Evolutionary conservation across 441 rosid genomes (phyloP).

Genomic region (Populus hybrid): DNA sequence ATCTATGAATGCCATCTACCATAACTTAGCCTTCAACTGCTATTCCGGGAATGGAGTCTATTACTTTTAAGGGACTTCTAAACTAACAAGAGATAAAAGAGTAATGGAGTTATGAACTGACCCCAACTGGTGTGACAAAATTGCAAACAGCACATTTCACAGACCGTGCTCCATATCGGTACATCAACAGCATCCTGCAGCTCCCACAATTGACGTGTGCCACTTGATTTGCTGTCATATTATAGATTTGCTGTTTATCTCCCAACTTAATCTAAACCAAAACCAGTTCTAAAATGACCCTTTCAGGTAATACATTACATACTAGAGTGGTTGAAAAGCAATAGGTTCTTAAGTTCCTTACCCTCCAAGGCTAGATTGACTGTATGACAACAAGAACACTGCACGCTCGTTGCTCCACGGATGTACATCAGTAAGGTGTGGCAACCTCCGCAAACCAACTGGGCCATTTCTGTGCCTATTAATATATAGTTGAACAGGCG

Average conservation of each 20-base stretch:
- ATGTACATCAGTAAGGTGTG: conserved; percentile 95
- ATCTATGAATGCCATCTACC: background rate
- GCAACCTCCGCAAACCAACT: conserved; percentile 97
- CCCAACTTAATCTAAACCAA: background rate
- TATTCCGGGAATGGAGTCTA: background rate
- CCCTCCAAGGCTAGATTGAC: conserved; percentile 94
- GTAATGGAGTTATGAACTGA: conserved; percentile 31
- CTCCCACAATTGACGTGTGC: conserved; percentile 95
- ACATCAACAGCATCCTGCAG: conserved; percentile 95
- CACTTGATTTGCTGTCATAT: conserved; percentile 81
- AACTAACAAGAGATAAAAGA: background rate
- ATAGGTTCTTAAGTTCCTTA: conserved; percentile 12
- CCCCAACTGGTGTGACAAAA: conserved; percentile 88
- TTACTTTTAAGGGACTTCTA: background rate
- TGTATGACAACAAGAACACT: conserved; percentile 96
- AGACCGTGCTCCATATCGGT: conserved; percentile 88
- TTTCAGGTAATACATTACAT: background rate
- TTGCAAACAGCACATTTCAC: conserved; percentile 97
- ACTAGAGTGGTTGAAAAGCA: background rate
- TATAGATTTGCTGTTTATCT: background rate
- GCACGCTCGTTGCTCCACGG: conserved; percentile 98
- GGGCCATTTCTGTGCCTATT: conserved; percentile 98
- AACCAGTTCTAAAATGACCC: background rate
- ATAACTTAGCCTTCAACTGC: background rate
- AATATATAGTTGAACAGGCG: background rate